Percentiles rank a stretch among this genome's conserved stretches.
phyloP scores from a whole-genome alignment of 352 stramenopile genomes.

The Pythium rishiriense region DNA sequence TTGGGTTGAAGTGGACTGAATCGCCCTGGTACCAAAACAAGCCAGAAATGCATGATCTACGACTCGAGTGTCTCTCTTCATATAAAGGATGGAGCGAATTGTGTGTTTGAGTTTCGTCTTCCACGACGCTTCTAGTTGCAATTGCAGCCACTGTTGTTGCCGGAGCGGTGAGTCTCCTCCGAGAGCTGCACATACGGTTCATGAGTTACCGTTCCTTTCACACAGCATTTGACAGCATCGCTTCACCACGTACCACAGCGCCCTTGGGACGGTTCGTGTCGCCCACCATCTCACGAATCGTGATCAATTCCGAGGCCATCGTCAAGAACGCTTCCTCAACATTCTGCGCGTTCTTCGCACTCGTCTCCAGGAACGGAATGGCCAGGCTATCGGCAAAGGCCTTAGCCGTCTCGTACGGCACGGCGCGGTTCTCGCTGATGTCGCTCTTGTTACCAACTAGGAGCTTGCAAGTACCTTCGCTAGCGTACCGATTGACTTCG shows the following conservation, averaged over 20 bases:
- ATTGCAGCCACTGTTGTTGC: conserved; percentile 30
- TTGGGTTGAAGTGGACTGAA: conserved; percentile 11
- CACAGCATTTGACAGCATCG: too few species aligned
- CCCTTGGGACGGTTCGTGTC: conserved; percentile 66
- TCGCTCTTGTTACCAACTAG: conserved; percentile 99
- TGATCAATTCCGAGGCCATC: conserved; percentile 98
- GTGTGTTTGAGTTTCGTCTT: neutral
- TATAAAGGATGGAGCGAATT: conserved; percentile 1
- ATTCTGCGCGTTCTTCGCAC: conserved; percentile 98
- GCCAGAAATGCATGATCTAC: neutral
- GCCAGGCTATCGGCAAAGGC: conserved; percentile 96
- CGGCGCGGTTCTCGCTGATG: conserved; percentile 95
- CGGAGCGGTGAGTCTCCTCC: conserved; percentile 27
- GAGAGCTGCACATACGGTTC: conserved; percentile 20
- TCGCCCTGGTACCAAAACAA: neutral
- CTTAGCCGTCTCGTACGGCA: conserved; percentile 97
- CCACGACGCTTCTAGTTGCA: conserved; percentile 29
- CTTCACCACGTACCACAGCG: conserved; percentile 42
- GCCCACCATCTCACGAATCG: conserved; percentile 87
- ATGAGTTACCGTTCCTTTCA: neutral
- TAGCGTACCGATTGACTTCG: conserved; percentile 98
- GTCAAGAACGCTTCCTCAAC: conserved; percentile 99
- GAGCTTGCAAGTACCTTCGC: conserved; percentile 98
- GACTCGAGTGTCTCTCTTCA: conserved; percentile 4
- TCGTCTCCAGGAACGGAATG: conserved; percentile 99